phyloP scores from a whole-genome alignment of 108 stramenopile genomes.

The Nannochloropsis oceanica region DNA sequence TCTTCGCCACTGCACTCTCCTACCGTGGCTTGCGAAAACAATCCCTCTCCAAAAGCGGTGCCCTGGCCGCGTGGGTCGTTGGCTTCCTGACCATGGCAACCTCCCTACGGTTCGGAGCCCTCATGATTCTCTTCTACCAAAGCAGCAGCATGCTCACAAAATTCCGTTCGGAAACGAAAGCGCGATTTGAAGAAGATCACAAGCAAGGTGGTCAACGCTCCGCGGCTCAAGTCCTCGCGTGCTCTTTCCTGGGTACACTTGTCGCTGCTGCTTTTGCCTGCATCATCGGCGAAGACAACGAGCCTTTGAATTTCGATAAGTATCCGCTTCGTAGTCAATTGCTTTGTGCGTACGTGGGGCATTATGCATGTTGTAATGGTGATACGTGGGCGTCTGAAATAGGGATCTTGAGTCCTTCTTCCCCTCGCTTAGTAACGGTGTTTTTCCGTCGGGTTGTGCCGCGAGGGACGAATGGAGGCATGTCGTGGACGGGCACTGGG shows the following conservation, averaged over 20 bases:
- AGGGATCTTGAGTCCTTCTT: slow-evolving; percentile 46
- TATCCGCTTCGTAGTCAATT: slow-evolving; percentile 33
- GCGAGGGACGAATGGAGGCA: slow-evolving; percentile 62
- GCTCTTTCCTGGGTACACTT: background rate
- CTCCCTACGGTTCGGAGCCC: slow-evolving; percentile 46
- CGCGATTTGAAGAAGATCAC: slow-evolving; percentile 32
- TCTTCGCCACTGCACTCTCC: slow-evolving; percentile 35
- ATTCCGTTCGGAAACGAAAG: slow-evolving; percentile 44
- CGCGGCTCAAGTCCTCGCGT: background rate
- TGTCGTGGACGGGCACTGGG: slow-evolving; percentile 44
- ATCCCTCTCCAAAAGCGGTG: slow-evolving; percentile 47
- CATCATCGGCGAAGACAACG: slow-evolving; percentile 7
- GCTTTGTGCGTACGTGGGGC: slow-evolving; percentile 51
- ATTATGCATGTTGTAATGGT: slow-evolving; percentile 58
- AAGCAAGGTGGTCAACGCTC: background rate
- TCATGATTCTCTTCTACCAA: slow-evolving; percentile 57
- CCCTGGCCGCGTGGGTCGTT: slow-evolving; percentile 47
- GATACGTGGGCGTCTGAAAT: slow-evolving; percentile 67
- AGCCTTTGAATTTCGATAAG: background rate
- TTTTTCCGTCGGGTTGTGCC: slow-evolving; percentile 47
- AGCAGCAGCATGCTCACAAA: slow-evolving; percentile 55
- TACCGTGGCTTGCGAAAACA: slow-evolving; percentile 36
- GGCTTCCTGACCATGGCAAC: slow-evolving; percentile 49
- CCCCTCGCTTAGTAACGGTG: slow-evolving; percentile 50
- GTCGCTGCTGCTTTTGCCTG: background rate